phyloP scores from a whole-genome alignment of 805 yeast genomes.

The Candida wancherniae region DNA sequence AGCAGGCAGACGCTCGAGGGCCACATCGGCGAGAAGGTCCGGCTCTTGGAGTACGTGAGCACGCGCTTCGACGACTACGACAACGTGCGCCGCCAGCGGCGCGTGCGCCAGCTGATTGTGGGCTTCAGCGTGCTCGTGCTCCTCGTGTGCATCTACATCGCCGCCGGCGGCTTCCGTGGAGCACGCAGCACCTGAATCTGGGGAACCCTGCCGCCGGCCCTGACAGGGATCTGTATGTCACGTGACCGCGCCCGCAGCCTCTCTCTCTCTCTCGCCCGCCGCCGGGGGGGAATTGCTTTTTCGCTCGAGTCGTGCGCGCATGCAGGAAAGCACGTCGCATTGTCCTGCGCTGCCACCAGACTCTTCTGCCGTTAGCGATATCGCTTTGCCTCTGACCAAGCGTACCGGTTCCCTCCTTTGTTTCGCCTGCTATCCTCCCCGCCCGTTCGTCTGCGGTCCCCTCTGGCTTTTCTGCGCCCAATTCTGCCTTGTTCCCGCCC shows the following conservation, averaged over 20 bases:
- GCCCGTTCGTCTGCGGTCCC: neutral
- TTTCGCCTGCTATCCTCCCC: neutral
- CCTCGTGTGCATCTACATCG: constrained; percentile 7
- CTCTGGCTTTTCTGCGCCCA: neutral
- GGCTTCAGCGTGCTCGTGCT: constrained; percentile 17
- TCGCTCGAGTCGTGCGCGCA: neutral
- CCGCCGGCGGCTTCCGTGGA: constrained; percentile 1
- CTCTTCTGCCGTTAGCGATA: neutral
- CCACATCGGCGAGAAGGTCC: constrained; percentile 26
- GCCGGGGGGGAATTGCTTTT: neutral
- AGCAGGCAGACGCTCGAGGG: constrained; percentile 24
- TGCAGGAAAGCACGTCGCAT: too few relatives aligned
- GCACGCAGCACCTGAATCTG: neutral
- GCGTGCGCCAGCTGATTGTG: constrained; percentile 27
- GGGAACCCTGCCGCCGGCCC: constrained; percentile 1
- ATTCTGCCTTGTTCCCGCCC: neutral
- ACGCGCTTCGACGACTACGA: constrained; percentile 25
- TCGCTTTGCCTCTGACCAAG: neutral
- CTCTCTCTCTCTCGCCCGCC: neutral
- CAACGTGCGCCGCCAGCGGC: constrained; percentile 19
- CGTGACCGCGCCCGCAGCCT: neutral
- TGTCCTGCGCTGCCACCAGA: neutral
- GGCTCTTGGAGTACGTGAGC: constrained; percentile 29
- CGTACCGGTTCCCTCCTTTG: neutral
- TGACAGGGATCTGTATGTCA: neutral